Evolutionary conservation across 768 basidiomycete genomes (phyloP).

Genomic region (Strobilomyces dryophilus): DNA sequence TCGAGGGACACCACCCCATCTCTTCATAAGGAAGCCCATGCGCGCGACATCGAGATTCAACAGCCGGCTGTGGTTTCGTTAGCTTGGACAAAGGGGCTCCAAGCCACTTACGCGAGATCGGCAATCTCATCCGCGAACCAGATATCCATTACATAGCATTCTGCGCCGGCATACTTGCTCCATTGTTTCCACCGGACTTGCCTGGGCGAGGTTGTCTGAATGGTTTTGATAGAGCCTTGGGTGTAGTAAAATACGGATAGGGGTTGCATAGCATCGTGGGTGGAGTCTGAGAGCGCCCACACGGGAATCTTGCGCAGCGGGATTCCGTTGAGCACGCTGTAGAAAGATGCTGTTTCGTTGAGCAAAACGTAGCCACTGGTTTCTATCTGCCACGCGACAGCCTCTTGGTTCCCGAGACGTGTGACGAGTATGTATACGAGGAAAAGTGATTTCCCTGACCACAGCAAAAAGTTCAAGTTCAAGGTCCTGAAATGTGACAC

Average conservation of each 20-base stretch:
- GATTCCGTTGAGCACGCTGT: background rate
- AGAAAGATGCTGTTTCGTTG: background rate
- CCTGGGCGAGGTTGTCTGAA: background rate
- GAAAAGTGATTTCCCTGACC: background rate
- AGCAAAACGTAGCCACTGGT: background rate
- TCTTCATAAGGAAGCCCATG: background rate
- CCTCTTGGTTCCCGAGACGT: background rate
- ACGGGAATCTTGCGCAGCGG: background rate
- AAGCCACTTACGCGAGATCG: background rate
- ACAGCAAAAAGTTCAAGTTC: background rate
- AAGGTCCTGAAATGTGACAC: background rate
- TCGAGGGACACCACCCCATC: background rate
- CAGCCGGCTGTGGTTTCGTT: background rate
- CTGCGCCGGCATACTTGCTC: background rate
- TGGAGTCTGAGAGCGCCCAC: constrained; percentile 3
- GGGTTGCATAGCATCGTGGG: background rate
- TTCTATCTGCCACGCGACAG: background rate
- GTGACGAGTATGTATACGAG: background rate
- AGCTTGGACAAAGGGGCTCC: background rate
- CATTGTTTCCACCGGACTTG: background rate
- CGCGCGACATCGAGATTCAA: background rate
- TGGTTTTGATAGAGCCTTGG: background rate
- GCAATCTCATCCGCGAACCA: background rate
- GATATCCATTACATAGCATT: constrained; percentile 1
- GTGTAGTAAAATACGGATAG: background rate